Conservation (phyloP, 139 green algal species). For the Haematococcus lacustris region DNA sequence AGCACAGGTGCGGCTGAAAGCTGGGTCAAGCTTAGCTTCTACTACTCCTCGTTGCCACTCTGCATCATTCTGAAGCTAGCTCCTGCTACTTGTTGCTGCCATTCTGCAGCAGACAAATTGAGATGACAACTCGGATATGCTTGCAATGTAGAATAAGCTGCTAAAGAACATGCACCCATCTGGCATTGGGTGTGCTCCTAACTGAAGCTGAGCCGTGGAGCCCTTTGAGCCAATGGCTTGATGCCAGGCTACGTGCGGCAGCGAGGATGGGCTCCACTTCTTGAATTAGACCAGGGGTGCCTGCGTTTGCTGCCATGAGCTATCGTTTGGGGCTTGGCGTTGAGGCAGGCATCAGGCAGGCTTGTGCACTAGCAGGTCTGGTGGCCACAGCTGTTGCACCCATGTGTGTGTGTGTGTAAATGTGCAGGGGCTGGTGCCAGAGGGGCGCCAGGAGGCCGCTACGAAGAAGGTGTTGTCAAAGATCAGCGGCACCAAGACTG, state of each 20-base stretch:
- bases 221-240: no score
- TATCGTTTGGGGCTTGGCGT: background rate
- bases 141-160: no score
- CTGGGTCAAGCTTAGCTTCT: background rate
- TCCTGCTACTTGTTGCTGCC: no score
- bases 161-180: no score
- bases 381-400: background rate
- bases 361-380: background rate
- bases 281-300: no score
- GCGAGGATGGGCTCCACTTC: background rate
- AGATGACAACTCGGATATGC: no score
- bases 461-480: slow-evolving; percentile 34
- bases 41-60: background rate
- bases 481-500: slow-evolving; percentile 11
- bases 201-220: no score
- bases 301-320: background rate
- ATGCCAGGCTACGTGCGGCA: background rate
- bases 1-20: slow-evolving; percentile 11
- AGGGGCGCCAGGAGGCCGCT: slow-evolving; percentile 21
- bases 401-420: background rate
- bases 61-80: background rate
- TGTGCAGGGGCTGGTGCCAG: slow-evolving; percentile 8
- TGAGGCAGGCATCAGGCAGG: background rate
- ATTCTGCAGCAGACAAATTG: background rate
- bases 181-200: no score